Percentiles rank a stretch among this genome's conserved stretches.
These are phyloP conservation scores for Adansonia rubrostipa DNA, from an alignment of 441 rosid genomes.

Conservation along the genomic window DNA sequence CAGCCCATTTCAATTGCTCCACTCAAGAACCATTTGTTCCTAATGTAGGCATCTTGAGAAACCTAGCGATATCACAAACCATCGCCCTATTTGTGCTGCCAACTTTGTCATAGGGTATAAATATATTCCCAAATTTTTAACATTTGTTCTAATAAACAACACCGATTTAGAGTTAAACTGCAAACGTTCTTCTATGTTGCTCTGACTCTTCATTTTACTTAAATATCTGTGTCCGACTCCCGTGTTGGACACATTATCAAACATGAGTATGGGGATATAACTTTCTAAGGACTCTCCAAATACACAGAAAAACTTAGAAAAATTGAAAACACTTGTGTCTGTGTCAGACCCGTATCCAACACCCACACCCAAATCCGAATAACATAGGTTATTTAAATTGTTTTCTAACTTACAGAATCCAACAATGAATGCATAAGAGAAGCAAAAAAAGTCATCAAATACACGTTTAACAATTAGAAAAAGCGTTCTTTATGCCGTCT, in stretches of 20 bases:
- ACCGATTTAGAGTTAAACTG: neutral
- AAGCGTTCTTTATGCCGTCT: neutral
- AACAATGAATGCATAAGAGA: neutral
- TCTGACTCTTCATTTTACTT: no score
- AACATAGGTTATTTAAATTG: neutral
- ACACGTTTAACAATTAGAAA: neutral
- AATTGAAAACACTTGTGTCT: no score
- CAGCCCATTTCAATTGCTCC: neutral
- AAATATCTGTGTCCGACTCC: no score
- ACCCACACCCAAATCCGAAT: no score
- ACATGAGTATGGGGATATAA: no score
- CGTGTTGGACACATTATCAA: no score
- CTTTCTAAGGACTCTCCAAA: no score
- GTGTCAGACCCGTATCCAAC: no score
- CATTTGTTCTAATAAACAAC: neutral
- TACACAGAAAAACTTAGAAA: no score
- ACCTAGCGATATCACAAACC: neutral
- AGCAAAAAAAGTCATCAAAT: neutral
- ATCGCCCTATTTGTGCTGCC: neutral
- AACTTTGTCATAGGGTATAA: neutral
- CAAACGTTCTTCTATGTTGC: neutral
- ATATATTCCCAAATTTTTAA: neutral
- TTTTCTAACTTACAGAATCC: neutral
- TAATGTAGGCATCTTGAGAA: neutral
- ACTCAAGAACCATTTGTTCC: neutral